Evolutionary conservation across 768 basidiomycete genomes (phyloP), one percentile per base, ranked within the genome.

Genomic region (Boletus subcaerulescens): DNA sequence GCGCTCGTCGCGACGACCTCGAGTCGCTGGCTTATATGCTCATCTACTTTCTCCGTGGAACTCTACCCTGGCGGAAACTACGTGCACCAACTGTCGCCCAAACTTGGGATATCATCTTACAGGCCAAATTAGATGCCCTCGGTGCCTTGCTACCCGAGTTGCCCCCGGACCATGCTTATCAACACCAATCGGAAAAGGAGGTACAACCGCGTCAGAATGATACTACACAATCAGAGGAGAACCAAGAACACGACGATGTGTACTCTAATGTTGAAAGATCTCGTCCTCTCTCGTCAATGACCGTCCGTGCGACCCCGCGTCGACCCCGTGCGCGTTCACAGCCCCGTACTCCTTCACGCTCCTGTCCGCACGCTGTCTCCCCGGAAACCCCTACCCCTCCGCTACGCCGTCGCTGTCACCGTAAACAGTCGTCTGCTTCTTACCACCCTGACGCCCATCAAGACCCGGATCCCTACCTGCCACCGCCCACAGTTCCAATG

Each of bases 11-110:
- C 38, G 89, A 91, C 60, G 89, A 91, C 64, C 80, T 91, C 53
- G 89, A 91, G 71, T 84, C 84, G 0, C 75, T 91, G 8, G 86
- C 89, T 0, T 91, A 91, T 72, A 88, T 90, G 86, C 80, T 91
- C 56, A 83, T 90, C 41, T 90, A 91, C 63, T 90, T 91, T 69
- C 71, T 90, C 14, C 84, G 87, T 6, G 88, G 89, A 15, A 85
- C 84, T 0, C 75, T 91, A 3, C 89, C 89, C 1, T 91, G 89
- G 89, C 78, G 86, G 63, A 87, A 85, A 72, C 65, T 89, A 42
- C 82, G 84, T 42, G 89, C 83, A 0, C 73, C 80, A 35, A 81
- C 87, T 12, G 79, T 87, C 13, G 77, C 81, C 7, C 80, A 77
- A 38, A 91, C 89, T 0, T 91, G 89, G 89, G 82, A 89, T 56